Conservation (phyloP, 306 rosid species). For the Sicyos edulis region DNA sequence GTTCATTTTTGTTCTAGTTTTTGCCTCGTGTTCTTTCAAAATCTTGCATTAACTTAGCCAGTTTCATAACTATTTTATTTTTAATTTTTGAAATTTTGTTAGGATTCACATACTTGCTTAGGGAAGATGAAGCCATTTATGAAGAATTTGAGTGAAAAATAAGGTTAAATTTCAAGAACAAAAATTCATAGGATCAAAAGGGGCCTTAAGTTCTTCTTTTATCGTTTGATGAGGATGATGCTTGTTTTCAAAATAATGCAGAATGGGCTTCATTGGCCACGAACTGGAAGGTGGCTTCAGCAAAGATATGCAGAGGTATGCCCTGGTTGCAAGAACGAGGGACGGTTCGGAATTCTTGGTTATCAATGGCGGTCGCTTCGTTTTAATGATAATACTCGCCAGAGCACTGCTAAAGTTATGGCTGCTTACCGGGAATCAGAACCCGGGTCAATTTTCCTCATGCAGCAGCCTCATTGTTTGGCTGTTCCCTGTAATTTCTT, state of each 20-base stretch:
- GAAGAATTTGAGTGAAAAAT: no score
- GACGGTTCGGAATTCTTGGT: constrained; percentile 57
- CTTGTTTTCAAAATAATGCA: constrained; percentile 25
- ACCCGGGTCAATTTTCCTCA: constrained; percentile 47
- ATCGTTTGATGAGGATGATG: neutral
- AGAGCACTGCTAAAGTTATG: constrained; percentile 74
- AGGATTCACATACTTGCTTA: no score
- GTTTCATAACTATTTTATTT: no score
- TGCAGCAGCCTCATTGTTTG: constrained; percentile 86
- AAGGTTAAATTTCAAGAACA: no score
- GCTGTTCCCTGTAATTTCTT: constrained; percentile 78
- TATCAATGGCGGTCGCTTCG: constrained; percentile 91
- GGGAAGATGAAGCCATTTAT: no score
- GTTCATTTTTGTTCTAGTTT: neutral
- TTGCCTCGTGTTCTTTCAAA: neutral
- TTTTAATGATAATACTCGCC: constrained; percentile 74
- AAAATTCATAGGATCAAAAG: no score
- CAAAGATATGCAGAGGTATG: constrained; percentile 46
- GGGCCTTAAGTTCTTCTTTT: neutral
- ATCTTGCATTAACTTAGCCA: neutral
- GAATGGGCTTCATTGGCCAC: constrained; percentile 53
- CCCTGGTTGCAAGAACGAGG: constrained; percentile 29
- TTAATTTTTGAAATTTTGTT: neutral
- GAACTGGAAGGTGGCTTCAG: constrained; percentile 61
- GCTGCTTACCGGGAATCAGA: constrained; percentile 42